These are phyloP conservation scores for Backusella morwellensis DNA, from an alignment of 192 early-diverging fungal genomes.

Conservation along the genomic window DNA sequence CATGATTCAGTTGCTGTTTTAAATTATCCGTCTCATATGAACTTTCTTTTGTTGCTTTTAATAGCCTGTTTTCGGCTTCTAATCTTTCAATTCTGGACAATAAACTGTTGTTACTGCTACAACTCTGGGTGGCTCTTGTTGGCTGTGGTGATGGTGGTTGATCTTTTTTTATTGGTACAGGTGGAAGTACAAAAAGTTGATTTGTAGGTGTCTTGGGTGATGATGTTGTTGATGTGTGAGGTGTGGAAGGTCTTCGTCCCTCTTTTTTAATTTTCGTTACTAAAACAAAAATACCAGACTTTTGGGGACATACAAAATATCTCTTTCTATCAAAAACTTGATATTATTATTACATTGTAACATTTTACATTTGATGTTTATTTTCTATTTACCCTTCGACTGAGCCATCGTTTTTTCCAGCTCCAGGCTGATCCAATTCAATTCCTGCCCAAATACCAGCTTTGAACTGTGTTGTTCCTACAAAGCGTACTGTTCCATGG, in stretches of 20 bases:
- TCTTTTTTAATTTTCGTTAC: conserved; percentile 45
- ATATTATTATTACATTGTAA: background rate
- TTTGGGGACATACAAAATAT: conserved; percentile 68
- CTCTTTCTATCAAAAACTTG: conserved; percentile 35
- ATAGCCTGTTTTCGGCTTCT: conserved; percentile 2
- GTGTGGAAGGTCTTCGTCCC: conserved; percentile 2
- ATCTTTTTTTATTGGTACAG: conserved; percentile 11
- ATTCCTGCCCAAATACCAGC: conserved; percentile 75
- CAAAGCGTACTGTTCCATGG: conserved; percentile 58
- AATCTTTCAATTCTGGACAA: background rate
- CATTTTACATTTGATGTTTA: background rate
- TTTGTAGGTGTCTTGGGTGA: background rate
- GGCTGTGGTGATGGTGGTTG: background rate
- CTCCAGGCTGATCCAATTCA: conserved; percentile 62
- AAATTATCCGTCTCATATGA: background rate
- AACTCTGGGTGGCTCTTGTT: background rate
- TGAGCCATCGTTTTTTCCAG: conserved; percentile 73
- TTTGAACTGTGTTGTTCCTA: conserved; percentile 69
- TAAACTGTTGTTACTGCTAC: background rate
- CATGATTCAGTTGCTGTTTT: background rate
- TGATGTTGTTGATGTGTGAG: background rate
- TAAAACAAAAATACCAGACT: conserved; percentile 71
- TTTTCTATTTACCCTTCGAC: conserved; percentile 51
- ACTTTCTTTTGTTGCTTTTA: background rate
- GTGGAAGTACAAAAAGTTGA: background rate